Percentiles rank a stretch among this genome's conserved stretches.
phyloP scores from a whole-genome alignment of 2,329 filamentous ascomycete species.

The Diaporthe longicolla region DNA sequence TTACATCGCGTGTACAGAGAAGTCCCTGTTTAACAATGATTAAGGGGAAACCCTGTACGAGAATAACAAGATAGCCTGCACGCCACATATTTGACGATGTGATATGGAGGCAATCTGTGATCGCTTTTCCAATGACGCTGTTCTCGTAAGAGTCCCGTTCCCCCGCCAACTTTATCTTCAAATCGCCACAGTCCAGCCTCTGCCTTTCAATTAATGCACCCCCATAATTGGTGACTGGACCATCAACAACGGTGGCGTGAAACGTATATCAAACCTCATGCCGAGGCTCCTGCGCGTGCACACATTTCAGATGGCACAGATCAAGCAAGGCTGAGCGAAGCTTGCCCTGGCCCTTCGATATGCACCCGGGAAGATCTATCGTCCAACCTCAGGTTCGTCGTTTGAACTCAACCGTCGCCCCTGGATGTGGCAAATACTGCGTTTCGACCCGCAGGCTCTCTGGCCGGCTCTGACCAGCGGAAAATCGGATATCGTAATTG shows the following conservation, averaged over 20 bases:
- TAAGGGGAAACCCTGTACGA: too few relatives aligned
- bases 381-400: neutral
- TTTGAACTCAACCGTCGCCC: constrained; percentile 13
- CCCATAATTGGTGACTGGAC: neutral
- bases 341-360: too few relatives aligned
- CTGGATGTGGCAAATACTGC: constrained; percentile 33
- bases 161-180: constrained; percentile 3
- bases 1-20: too few relatives aligned
- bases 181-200: neutral
- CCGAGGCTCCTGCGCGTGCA: neutral
- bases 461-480: constrained; percentile 26
- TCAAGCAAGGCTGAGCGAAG: neutral
- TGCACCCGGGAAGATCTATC: neutral
- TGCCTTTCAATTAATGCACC: neutral
- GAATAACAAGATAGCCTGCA: too few relatives aligned
- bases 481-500: constrained; percentile 24
- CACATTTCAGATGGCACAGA: too few relatives aligned
- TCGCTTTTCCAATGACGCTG: neutral
- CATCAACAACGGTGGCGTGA: neutral
- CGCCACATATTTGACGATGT: too few relatives aligned
- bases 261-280: constrained; percentile 19
- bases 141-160: neutral
- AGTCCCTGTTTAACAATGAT: too few relatives aligned
- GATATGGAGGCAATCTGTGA: neutral
- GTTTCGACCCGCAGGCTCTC: constrained; percentile 20